A percentile compares a stretch with the other conserved stretches of the same genome.
phyloP scores from a whole-genome alignment of 495 filamentous ascomycete genomes.

The Aspergillus ostianus region DNA sequence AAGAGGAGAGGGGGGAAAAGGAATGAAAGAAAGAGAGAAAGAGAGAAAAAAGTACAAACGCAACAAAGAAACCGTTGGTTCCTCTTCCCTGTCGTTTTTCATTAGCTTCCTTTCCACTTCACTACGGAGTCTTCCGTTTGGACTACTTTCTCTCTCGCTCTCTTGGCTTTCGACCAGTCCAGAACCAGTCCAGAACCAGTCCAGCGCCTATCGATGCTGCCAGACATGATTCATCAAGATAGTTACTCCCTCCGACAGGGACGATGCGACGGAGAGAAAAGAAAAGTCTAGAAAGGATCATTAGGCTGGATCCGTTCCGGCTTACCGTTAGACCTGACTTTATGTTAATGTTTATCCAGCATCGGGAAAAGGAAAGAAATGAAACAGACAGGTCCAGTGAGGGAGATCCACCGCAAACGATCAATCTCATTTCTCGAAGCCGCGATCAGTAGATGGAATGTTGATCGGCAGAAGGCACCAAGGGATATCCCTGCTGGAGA shows the following conservation, averaged over 20 bases:
- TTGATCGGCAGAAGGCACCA: background rate
- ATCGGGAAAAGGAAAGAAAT: background rate
- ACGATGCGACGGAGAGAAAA: no score
- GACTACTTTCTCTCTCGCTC: conserved; percentile 1
- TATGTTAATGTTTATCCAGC: no score
- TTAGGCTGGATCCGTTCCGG: background rate
- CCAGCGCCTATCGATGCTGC: no score
- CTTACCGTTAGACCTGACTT: no score
- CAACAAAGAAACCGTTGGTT: background rate
- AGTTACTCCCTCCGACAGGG: no score
- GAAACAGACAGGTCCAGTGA: background rate
- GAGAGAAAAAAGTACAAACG: background rate
- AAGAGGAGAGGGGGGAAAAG: no score
- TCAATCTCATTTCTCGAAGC: background rate
- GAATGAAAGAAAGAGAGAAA: background rate
- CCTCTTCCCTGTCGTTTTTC: background rate
- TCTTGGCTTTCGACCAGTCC: background rate
- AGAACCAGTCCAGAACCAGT: background rate
- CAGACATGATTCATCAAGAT: no score
- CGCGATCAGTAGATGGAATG: background rate
- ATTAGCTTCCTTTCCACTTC: no score
- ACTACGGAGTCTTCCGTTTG: no score
- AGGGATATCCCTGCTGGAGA: background rate
- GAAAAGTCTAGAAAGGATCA: no score
- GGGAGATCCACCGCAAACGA: background rate